These are phyloP conservation scores for Mortierella sp. DNA, from an alignment of 371 early-diverging fungal species.

Conservation along the genomic window DNA sequence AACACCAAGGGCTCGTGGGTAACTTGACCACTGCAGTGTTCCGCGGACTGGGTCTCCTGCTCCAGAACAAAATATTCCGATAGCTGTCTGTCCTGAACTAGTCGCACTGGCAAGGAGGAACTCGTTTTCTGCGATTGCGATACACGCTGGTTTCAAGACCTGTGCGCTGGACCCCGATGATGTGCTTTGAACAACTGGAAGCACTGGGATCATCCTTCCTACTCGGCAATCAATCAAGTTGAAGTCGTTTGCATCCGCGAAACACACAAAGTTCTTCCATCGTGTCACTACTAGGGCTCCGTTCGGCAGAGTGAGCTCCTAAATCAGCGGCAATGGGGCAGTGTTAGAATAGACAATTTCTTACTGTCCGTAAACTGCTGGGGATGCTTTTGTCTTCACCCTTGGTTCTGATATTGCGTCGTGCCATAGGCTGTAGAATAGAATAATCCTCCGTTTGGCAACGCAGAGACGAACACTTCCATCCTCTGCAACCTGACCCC, in stretches of 20 bases:
- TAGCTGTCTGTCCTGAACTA: conserved; percentile 61
- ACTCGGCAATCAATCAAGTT: conserved; percentile 68
- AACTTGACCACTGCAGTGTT: conserved; percentile 80
- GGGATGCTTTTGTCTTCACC: conserved; percentile 9
- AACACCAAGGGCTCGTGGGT: conserved; percentile 74
- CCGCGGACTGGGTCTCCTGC: conserved; percentile 81
- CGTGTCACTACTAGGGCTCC: conserved; percentile 69
- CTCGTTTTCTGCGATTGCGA: conserved; percentile 72
- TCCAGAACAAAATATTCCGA: conserved; percentile 81
- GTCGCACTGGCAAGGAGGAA: conserved; percentile 80
- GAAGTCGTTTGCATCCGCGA: conserved; percentile 75
- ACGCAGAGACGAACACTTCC: conserved; percentile 73
- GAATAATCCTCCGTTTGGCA: conserved; percentile 71
- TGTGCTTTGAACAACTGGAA: conserved; percentile 68
- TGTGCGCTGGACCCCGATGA: conserved; percentile 58
- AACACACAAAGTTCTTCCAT: conserved; percentile 65
- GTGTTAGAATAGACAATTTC: neutral
- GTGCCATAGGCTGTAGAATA: conserved; percentile 61
- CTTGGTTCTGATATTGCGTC: conserved; percentile 50
- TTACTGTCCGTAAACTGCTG: no score
- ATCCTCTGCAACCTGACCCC: conserved; percentile 67
- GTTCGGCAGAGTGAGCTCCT: conserved; percentile 76
- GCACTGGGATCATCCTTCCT: conserved; percentile 64
- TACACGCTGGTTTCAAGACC: conserved; percentile 69
- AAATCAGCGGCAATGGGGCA: neutral